phyloP scores from a whole-genome alignment of 1,284 basidiomycete species.

The Sporisorium graminicola region DNA sequence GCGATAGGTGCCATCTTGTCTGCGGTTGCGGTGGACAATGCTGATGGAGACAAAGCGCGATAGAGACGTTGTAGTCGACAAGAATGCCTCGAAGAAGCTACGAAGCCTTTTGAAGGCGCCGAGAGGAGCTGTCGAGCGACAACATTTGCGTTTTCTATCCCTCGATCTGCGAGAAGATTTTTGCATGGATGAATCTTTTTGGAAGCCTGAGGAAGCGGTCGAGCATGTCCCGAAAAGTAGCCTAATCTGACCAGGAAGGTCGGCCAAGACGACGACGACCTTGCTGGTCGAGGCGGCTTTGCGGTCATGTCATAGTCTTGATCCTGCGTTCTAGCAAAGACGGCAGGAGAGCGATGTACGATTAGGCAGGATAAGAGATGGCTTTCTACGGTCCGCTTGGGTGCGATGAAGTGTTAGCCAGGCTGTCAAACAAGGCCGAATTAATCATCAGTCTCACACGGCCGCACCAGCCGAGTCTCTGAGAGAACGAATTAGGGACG shows the following conservation, averaged over 20 bases:
- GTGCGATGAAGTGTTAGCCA: neutral
- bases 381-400: neutral
- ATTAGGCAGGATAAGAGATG: neutral
- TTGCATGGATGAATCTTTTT: neutral
- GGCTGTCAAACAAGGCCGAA: conserved; percentile 40
- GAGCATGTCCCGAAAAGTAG: neutral
- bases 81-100: conserved; percentile 20
- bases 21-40: neutral
- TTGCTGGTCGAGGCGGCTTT: conserved; percentile 25
- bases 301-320: conserved; percentile 13
- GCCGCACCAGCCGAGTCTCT: neutral
- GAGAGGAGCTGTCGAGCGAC: conserved; percentile 13
- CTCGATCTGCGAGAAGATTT: neutral
- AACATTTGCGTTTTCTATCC: neutral
- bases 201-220: neutral
- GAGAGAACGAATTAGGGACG: conserved; percentile 3
- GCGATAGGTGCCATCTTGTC: conserved; percentile 42
- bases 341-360: no score
- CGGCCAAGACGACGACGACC: conserved; percentile 45
- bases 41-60: conserved; percentile 10
- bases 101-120: conserved; percentile 30
- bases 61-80: conserved; percentile 33
- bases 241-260: conserved; percentile 35
- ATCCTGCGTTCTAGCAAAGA: neutral
- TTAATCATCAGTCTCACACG: neutral